Evolutionary conservation across 2,329 filamentous ascomycete genomes (phyloP).

Genomic region (Emmonsiellopsis sp.): DNA sequence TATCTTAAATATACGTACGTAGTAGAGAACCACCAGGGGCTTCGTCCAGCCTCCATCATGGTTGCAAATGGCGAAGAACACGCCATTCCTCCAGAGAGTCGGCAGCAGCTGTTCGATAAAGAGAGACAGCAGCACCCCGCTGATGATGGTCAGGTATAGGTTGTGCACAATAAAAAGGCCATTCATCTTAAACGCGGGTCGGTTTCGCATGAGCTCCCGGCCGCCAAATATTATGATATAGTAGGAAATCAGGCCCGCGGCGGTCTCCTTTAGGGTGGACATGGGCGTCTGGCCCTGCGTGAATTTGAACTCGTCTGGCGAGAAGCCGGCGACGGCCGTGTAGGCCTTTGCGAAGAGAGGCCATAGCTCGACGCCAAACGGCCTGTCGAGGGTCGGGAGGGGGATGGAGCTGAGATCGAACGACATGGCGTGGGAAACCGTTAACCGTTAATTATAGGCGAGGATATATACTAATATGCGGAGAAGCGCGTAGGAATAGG

Average conservation of each 20-base stretch:
- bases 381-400: slow-evolving; percentile 68
- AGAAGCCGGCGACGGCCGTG: slow-evolving; percentile 62
- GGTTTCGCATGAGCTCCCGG: slow-evolving; percentile 74
- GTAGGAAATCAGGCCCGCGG: slow-evolving; percentile 69
- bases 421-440: slow-evolving; percentile 6
- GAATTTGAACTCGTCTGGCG: slow-evolving; percentile 73
- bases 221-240: slow-evolving; percentile 84
- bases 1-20: slow-evolving; percentile 50
- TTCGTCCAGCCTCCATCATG: slow-evolving; percentile 74
- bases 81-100: slow-evolving; percentile 64
- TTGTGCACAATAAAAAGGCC: slow-evolving; percentile 83
- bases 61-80: slow-evolving; percentile 73
- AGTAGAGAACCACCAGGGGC: slow-evolving; percentile 80
- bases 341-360: slow-evolving; percentile 78
- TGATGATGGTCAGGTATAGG: slow-evolving; percentile 76
- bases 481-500: neutral
- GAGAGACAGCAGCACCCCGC: slow-evolving; percentile 62
- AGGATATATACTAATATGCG: neutral
- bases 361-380: slow-evolving; percentile 79
- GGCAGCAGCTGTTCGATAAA: slow-evolving; percentile 80
- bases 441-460: neutral
- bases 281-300: slow-evolving; percentile 68
- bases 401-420: slow-evolving; percentile 11
- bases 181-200: slow-evolving; percentile 72
- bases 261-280: slow-evolving; percentile 72